Percentiles rank a stretch among this genome's conserved stretches.
These are phyloP conservation scores for Sclerotinia glacialis DNA, from an alignment of 2,329 filamentous ascomycete species.

Conservation along the genomic window DNA sequence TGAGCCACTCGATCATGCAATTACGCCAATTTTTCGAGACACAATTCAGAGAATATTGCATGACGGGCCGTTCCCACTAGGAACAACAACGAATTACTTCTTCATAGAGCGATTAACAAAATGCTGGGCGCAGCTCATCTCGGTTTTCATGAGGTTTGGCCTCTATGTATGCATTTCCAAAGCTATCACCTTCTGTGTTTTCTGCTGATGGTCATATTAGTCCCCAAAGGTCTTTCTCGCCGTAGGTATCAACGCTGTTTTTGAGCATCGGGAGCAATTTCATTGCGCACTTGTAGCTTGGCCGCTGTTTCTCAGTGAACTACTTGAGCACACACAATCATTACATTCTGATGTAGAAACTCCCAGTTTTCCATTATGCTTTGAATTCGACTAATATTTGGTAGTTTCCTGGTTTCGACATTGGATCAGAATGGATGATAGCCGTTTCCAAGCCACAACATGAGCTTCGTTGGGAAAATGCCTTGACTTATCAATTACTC, in stretches of 20 bases:
- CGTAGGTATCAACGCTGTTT: slow-evolving; percentile 33
- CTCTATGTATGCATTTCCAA: slow-evolving; percentile 25
- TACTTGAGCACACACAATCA: slow-evolving; percentile 47
- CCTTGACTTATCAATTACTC: slow-evolving; percentile 17
- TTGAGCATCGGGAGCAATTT: slow-evolving; percentile 45
- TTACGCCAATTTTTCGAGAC: slow-evolving; percentile 25
- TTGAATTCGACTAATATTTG: slow-evolving; percentile 9
- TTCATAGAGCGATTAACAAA: slow-evolving; percentile 23
- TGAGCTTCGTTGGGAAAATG: slow-evolving; percentile 45
- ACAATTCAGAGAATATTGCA: slow-evolving; percentile 26
- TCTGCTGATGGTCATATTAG: slow-evolving; percentile 44
- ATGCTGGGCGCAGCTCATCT: slow-evolving; percentile 8
- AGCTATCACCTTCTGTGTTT: slow-evolving; percentile 41
- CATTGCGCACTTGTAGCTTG: slow-evolving; percentile 49
- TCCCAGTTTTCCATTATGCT: background rate
- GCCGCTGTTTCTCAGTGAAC: slow-evolving; percentile 50
- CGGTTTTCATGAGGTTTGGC: slow-evolving; percentile 28
- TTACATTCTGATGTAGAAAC: slow-evolving; percentile 42
- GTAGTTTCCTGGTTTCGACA: slow-evolving; percentile 39
- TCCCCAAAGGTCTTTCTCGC: slow-evolving; percentile 23
- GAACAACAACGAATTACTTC: background rate
- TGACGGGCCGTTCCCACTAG: slow-evolving; percentile 5
- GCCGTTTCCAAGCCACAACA: slow-evolving; percentile 51
- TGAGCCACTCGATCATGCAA: slow-evolving; percentile 29
- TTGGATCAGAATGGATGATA: slow-evolving; percentile 53